These are phyloP conservation scores for Talaromyces marneffei DNA, from an alignment of 2,329 filamentous ascomycete species.

Conservation along the genomic window DNA sequence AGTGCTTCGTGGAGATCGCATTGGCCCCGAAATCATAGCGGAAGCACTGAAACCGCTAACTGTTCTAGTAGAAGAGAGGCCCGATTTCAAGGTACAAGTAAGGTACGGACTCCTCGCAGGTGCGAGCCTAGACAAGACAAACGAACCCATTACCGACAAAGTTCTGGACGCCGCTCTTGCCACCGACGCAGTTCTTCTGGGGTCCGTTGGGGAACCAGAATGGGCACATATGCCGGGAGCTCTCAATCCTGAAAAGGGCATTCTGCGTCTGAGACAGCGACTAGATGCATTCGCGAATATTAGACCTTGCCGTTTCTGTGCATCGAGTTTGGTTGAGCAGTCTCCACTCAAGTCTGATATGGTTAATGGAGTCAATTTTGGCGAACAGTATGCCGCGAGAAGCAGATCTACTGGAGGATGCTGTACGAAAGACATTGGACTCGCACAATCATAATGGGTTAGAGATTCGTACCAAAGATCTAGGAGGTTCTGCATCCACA, in stretches of 20 bases:
- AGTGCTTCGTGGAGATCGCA: conserved; percentile 5
- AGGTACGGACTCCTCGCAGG: conserved; percentile 59
- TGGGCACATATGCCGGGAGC: conserved; percentile 63
- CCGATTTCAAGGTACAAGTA: conserved; percentile 1
- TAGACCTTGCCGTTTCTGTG: conserved; percentile 45
- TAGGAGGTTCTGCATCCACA: conserved; percentile 65
- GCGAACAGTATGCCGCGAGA: conserved; percentile 64
- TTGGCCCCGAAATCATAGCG: conserved; percentile 6
- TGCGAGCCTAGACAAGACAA: conserved; percentile 72
- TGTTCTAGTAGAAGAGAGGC: neutral
- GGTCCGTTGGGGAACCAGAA: conserved; percentile 79
- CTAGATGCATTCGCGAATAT: conserved; percentile 49
- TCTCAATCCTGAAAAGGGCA: conserved; percentile 68
- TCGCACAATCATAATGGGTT: conserved; percentile 40
- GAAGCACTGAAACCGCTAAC: conserved; percentile 3
- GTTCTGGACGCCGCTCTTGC: conserved; percentile 67
- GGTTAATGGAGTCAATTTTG: conserved; percentile 44
- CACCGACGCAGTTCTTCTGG: conserved; percentile 74
- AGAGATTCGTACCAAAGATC: conserved; percentile 62
- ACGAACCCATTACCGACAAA: conserved; percentile 65
- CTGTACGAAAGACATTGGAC: conserved; percentile 69
- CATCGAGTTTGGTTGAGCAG: conserved; percentile 29
- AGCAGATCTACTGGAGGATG: conserved; percentile 67
- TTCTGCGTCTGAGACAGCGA: conserved; percentile 64
- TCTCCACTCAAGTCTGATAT: conserved; percentile 44